Evolutionary conservation across 805 yeast genomes (phyloP).

Genomic region (Ogataea kodamae): DNA sequence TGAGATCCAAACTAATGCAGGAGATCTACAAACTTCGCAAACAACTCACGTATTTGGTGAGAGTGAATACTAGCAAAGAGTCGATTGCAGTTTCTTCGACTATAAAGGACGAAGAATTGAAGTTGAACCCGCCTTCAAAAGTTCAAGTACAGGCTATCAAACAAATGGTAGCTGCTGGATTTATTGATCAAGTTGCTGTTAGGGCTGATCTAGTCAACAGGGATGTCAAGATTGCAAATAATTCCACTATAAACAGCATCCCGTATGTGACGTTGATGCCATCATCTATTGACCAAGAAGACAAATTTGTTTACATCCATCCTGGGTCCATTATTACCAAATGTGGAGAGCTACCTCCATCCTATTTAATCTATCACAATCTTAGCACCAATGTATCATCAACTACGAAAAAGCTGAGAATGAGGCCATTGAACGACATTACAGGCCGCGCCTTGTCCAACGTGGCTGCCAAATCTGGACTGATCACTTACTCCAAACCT

Average conservation of each 20-base stretch:
- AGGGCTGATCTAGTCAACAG: slow-evolving; percentile 72
- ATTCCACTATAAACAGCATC: slow-evolving; percentile 51
- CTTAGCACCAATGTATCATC: slow-evolving; percentile 54
- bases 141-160: slow-evolving; percentile 73
- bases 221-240: slow-evolving; percentile 58
- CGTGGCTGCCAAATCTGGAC: slow-evolving; percentile 66
- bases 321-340: slow-evolving; percentile 64
- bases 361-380: slow-evolving; percentile 69
- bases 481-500: slow-evolving; percentile 86
- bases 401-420: slow-evolving; percentile 45
- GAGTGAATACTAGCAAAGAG: slow-evolving; percentile 58
- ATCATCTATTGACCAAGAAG: slow-evolving; percentile 31
- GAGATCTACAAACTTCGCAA: slow-evolving; percentile 79
- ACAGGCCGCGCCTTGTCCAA: slow-evolving; percentile 73
- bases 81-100: slow-evolving; percentile 47
- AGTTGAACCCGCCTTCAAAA: slow-evolving; percentile 63
- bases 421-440: slow-evolving; percentile 75
- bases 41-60: slow-evolving; percentile 75
- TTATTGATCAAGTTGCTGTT: slow-evolving; percentile 83
- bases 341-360: slow-evolving; percentile 71
- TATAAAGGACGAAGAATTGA: slow-evolving; percentile 40
- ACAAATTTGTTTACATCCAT: slow-evolving; percentile 71
- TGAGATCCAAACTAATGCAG: slow-evolving; percentile 78
- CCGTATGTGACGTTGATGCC: slow-evolving; percentile 65
- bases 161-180: slow-evolving; percentile 92